phyloP scores from a whole-genome alignment of 352 stramenopile genomes.

The Phytopythium helicoides region DNA sequence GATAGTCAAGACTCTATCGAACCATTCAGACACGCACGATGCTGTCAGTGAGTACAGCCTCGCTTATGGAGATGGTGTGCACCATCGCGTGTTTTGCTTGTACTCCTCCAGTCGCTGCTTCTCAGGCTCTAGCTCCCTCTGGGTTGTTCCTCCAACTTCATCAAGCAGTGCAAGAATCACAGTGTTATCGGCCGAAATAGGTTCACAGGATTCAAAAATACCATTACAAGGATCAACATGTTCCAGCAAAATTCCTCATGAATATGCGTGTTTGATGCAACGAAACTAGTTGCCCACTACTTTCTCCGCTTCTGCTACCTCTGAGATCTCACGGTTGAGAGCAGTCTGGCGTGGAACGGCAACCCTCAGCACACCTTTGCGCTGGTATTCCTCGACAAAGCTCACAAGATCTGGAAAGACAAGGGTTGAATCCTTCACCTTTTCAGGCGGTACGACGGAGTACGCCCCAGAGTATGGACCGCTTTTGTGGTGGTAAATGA shows the following conservation, averaged over 20 bases:
- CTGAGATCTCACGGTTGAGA: slow-evolving; percentile 63
- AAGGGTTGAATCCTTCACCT: slow-evolving; percentile 48
- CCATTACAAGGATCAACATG: too few relatives aligned
- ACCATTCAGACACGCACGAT: slow-evolving; percentile 25
- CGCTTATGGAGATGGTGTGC: slow-evolving; percentile 52
- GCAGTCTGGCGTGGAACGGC: slow-evolving; percentile 41
- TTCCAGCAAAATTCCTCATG: too few relatives aligned
- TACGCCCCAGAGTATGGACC: slow-evolving; percentile 70
- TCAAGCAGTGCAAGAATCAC: too few relatives aligned
- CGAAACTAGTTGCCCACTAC: too few relatives aligned
- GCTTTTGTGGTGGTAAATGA: slow-evolving; percentile 66
- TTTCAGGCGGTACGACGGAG: slow-evolving; percentile 44
- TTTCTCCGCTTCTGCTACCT: neutral
- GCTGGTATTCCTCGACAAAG: slow-evolving; percentile 75
- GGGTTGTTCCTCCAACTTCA: too few relatives aligned
- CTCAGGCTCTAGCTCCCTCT: neutral
- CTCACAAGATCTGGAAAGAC: slow-evolving; percentile 71
- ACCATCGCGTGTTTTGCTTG: slow-evolving; percentile 27
- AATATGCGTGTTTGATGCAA: too few relatives aligned
- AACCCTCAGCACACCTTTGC: slow-evolving; percentile 53
- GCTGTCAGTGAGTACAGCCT: slow-evolving; percentile 44
- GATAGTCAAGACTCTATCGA: slow-evolving; percentile 1
- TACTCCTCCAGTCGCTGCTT: neutral
- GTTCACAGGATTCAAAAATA: too few relatives aligned
- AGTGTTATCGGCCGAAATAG: too few relatives aligned